A percentile compares a stretch with the other conserved stretches of the same genome.
These are phyloP conservation scores for Cunninghamia lanceolata DNA, from an alignment of 75 land plant genomes.

Conservation along the genomic window DNA sequence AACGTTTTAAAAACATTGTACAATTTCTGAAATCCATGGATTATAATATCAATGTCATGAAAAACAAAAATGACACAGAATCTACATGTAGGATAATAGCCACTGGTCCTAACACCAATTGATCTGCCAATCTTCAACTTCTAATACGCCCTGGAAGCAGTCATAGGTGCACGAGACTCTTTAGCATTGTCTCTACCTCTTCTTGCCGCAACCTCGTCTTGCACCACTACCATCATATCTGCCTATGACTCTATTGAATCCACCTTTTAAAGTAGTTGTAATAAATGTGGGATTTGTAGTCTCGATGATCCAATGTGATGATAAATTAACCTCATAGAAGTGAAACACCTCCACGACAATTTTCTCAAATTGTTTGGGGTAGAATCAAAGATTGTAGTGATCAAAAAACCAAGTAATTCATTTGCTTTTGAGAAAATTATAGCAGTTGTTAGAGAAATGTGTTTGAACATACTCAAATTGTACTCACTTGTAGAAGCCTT, in stretches of 20 bases:
- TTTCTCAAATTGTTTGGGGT: not conserved
- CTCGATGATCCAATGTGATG: not conserved
- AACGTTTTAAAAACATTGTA: not conserved
- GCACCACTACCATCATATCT: no score
- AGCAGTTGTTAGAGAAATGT: no score
- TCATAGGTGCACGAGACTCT: no score
- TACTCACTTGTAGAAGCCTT: no score
- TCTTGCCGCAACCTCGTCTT: not conserved
- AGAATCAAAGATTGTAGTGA: no score
- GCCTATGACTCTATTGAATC: no score
- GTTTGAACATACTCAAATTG: no score
- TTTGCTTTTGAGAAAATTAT: not conserved
- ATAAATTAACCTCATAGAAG: not conserved
- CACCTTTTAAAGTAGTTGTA: no score
- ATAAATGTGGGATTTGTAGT: no score
- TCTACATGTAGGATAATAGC: not conserved
- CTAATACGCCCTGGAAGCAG: no score
- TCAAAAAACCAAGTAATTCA: not conserved
- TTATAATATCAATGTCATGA: not conserved
- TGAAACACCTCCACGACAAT: not conserved
- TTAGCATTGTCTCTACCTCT: not conserved
- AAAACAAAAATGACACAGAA: not conserved
- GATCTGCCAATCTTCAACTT: no score
- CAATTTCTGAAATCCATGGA: not conserved
- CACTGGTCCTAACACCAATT: no score